Percentiles rank a stretch among this genome's conserved stretches.
These are phyloP conservation scores for Rutstroemia sp. DNA, from an alignment of 2,329 filamentous ascomycete species.

Conservation along the genomic window DNA sequence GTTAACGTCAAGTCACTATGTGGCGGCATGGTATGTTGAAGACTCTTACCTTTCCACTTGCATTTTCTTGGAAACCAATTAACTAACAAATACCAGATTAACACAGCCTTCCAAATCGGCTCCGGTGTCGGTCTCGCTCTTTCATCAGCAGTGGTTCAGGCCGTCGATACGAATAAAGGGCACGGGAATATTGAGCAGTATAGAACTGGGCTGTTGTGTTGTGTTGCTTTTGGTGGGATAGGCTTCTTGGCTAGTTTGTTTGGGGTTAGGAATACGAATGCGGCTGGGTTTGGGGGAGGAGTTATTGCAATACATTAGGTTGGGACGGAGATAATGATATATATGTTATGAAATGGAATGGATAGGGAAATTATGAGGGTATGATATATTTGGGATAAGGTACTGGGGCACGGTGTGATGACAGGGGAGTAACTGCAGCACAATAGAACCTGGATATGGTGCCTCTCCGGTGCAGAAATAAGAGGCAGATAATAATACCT, in stretches of 20 bases:
- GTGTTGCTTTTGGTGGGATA: constrained; percentile 33
- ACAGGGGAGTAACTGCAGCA: no score
- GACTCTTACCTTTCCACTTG: neutral
- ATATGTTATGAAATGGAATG: no score
- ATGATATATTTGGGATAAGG: neutral
- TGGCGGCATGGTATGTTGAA: constrained; percentile 29
- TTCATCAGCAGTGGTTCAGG: constrained; percentile 32
- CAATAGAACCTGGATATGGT: no score
- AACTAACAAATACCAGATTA: constrained; percentile 22
- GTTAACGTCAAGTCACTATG: constrained; percentile 35
- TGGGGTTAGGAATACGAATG: constrained; percentile 16
- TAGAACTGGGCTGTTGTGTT: constrained; percentile 35
- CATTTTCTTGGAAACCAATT: neutral
- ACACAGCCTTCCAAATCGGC: constrained; percentile 37
- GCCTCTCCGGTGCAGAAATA: no score
- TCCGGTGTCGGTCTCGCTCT: constrained; percentile 35
- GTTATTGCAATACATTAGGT: neutral
- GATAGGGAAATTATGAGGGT: neutral
- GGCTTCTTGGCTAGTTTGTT: constrained; percentile 26
- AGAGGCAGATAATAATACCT: no score
- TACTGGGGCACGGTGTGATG: no score
- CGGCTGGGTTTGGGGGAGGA: neutral
- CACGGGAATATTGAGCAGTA: constrained; percentile 31
- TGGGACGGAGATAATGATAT: neutral
- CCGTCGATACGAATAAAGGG: constrained; percentile 32